phyloP scores from a whole-genome alignment of 345 rosid species.

The Nasturtium officinale region DNA sequence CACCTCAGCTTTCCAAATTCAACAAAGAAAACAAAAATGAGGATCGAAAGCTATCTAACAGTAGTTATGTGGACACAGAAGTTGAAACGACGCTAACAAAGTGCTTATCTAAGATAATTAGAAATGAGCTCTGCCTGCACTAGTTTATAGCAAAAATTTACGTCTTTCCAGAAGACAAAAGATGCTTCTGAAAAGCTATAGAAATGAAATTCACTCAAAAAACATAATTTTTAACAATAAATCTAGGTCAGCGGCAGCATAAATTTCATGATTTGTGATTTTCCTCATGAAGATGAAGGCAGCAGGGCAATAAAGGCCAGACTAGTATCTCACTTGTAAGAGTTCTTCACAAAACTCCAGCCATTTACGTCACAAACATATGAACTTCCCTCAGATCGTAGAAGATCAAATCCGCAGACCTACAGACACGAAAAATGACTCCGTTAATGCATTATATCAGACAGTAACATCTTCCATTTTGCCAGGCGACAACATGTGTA shows the following conservation, averaged over 20 bases:
- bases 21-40: slow-evolving; percentile 16
- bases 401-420: slow-evolving; percentile 99
- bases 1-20: slow-evolving; percentile 4
- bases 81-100: neutral
- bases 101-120: neutral
- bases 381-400: slow-evolving; percentile 95
- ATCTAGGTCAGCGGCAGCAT: slow-evolving; percentile 8
- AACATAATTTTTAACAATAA: neutral
- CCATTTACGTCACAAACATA: slow-evolving; percentile 99
- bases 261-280: slow-evolving; percentile 5
- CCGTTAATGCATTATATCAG: neutral
- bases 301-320: slow-evolving; percentile 15
- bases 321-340: slow-evolving; percentile 72
- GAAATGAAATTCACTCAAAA: neutral
- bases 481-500: neutral
- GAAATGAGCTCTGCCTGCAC: slow-evolving; percentile 1
- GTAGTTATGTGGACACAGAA: neutral
- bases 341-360: slow-evolving; percentile 99
- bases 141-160: slow-evolving; percentile 19
- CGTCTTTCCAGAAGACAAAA: neutral
- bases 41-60: neutral
- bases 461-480: neutral
- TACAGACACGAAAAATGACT: slow-evolving; percentile 42
- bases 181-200: slow-evolving; percentile 3
- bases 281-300: neutral